These are phyloP conservation scores for Leccinellum albellum DNA, from an alignment of 768 basidiomycete species.

Conservation along the genomic window DNA sequence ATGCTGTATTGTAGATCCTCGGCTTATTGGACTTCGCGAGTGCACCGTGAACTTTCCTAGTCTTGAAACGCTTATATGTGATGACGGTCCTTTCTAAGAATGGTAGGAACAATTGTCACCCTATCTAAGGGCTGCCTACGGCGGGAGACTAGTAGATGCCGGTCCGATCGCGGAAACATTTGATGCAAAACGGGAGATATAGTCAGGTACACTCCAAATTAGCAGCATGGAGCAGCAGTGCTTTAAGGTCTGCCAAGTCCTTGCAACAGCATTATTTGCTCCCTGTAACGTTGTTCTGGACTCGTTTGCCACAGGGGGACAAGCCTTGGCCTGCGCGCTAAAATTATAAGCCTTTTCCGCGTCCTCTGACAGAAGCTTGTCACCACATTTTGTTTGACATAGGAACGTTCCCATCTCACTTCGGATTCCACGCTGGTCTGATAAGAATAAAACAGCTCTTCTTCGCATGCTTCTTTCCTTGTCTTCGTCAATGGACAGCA, in stretches of 20 bases:
- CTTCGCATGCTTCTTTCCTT: not conserved
- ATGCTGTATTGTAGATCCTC: conserved; percentile 5
- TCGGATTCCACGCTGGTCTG: not conserved
- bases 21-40: conserved; percentile 2
- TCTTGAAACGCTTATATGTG: not conserved
- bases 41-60: not conserved
- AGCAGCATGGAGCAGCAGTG: not conserved
- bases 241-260: not conserved
- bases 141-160: not conserved
- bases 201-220: conserved; percentile 1
- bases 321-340: not conserved
- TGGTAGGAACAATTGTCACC: too few species aligned
- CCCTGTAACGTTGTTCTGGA: not conserved
- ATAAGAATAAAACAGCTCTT: conserved; percentile 11
- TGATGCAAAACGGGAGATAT: not conserved
- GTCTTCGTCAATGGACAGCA: conserved; percentile 23
- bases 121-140: too few species aligned
- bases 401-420: conserved; percentile 6
- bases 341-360: not conserved
- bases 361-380: conserved; percentile 11
- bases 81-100: too few species aligned
- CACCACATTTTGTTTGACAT: conserved; percentile 7
- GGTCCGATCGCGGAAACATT: not conserved
- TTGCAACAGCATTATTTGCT: not conserved
- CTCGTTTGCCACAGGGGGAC: not conserved